These are phyloP conservation scores for Globisporangium nodosum DNA, from an alignment of 352 stramenopile species.

Conservation along the genomic window DNA sequence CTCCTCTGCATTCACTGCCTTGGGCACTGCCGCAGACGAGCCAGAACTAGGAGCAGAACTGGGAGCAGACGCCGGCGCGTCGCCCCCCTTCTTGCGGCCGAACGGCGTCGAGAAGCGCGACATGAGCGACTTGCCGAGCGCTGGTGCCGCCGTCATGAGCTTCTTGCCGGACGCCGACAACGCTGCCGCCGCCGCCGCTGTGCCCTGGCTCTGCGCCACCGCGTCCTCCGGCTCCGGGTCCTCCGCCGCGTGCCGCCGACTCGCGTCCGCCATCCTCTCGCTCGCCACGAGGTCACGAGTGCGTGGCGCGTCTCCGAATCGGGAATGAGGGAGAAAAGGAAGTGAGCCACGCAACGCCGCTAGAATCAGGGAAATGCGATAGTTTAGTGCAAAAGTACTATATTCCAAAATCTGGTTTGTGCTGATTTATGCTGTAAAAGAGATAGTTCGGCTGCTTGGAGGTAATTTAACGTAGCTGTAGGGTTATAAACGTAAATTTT, in stretches of 20 bases:
- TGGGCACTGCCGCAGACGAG: background rate
- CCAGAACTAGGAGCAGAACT: too few species aligned
- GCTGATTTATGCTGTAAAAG: too few species aligned
- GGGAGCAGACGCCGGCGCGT: background rate
- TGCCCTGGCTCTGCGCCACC: slow-evolving; percentile 1
- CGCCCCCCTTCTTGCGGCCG: slow-evolving; percentile 10
- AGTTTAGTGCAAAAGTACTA: too few species aligned
- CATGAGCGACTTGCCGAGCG: slow-evolving; percentile 17
- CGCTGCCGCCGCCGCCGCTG: background rate
- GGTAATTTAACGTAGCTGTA: too few species aligned
- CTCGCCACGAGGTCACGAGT: background rate
- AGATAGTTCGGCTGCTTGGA: too few species aligned
- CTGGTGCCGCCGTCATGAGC: slow-evolving; percentile 15
- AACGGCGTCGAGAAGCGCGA: slow-evolving; percentile 17
- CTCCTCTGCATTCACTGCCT: background rate
- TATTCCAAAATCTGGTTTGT: too few species aligned
- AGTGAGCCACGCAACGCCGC: background rate
- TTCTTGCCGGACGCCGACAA: slow-evolving; percentile 13
- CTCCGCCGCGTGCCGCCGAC: background rate
- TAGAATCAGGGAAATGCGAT: too few species aligned
- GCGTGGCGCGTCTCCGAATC: background rate
- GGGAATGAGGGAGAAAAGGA: background rate
- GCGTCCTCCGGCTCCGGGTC: slow-evolving; percentile 19
- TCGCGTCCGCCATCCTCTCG: background rate
- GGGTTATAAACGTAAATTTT: too few species aligned